phyloP scores from a whole-genome alignment of 2,329 filamentous ascomycete species.

The Diaporthe amygdali region DNA sequence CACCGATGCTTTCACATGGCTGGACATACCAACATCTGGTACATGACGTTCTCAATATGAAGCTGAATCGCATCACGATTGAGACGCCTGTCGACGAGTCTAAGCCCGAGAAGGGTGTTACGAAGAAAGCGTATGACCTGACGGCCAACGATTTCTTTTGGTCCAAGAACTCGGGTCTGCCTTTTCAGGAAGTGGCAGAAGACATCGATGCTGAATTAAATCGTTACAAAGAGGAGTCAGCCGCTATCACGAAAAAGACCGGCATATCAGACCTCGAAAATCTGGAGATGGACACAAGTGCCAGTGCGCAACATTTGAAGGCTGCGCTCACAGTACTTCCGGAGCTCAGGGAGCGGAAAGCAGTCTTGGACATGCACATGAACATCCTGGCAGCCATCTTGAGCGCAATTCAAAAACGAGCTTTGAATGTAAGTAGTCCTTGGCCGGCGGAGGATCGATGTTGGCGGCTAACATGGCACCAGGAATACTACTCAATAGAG shows the following conservation, averaged over 20 bases:
- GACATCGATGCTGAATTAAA: slow-evolving; percentile 83
- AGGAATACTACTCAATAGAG: slow-evolving; percentile 91
- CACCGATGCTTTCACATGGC: slow-evolving; percentile 98
- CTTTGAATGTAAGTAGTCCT: slow-evolving; percentile 66
- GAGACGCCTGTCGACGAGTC: slow-evolving; percentile 81
- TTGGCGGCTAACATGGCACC: background rate
- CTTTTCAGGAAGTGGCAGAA: slow-evolving; percentile 64
- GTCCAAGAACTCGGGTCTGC: slow-evolving; percentile 86
- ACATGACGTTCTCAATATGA: slow-evolving; percentile 63
- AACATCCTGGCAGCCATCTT: slow-evolving; percentile 74
- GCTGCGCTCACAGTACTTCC: slow-evolving; percentile 92
- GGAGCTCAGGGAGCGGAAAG: slow-evolving; percentile 90
- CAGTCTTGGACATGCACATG: slow-evolving; percentile 98
- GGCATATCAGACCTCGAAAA: slow-evolving; percentile 93
- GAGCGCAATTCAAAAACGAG: slow-evolving; percentile 81
- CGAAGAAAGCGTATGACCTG: slow-evolving; percentile 89
- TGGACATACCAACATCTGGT: slow-evolving; percentile 83
- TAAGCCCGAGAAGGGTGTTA: slow-evolving; percentile 74
- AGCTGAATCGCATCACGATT: slow-evolving; percentile 92
- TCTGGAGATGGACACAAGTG: slow-evolving; percentile 84
- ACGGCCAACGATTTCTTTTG: slow-evolving; percentile 95
- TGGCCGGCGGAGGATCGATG: too few relatives aligned
- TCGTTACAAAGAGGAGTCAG: slow-evolving; percentile 93
- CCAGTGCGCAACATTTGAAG: slow-evolving; percentile 93
- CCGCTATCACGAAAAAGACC: slow-evolving; percentile 93